Percentiles rank a stretch among this genome's conserved stretches.
phyloP scores from a whole-genome alignment of 2,329 filamentous ascomycete genomes.

The Zymoseptoria ardabiliae region DNA sequence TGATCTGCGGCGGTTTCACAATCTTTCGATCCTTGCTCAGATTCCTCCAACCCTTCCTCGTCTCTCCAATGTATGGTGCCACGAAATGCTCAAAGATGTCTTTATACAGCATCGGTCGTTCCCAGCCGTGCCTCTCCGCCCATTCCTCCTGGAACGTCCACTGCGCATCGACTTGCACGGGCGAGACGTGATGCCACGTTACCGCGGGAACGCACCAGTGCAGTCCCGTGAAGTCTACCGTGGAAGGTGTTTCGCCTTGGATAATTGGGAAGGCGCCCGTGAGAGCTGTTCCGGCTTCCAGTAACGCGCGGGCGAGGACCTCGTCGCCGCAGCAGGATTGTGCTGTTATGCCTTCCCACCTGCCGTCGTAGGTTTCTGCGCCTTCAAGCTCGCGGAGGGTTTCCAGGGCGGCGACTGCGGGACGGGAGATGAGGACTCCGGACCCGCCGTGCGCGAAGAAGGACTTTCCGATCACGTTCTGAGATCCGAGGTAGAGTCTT shows the following conservation, averaged over 20 bases:
- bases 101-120: constrained; percentile 27
- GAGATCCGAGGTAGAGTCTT: constrained; percentile 44
- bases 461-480: constrained; percentile 30
- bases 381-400: constrained; percentile 37
- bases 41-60: constrained; percentile 30
- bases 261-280: constrained; percentile 39
- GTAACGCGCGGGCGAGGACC: constrained; percentile 44
- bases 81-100: constrained; percentile 31
- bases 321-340: constrained; percentile 51
- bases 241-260: constrained; percentile 37
- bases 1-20: constrained; percentile 14
- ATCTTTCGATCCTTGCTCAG: constrained; percentile 25
- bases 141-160: constrained; percentile 29
- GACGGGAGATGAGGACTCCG: constrained; percentile 40
- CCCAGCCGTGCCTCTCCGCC: constrained; percentile 25
- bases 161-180: constrained; percentile 24
- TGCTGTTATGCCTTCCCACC: constrained; percentile 38
- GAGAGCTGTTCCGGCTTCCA: constrained; percentile 39
- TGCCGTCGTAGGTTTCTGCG: constrained; percentile 27
- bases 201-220: constrained; percentile 41
- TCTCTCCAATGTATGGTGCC: constrained; percentile 24
- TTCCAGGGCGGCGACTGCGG: constrained; percentile 30
- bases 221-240: constrained; percentile 35
- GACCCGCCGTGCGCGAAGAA: constrained; percentile 38
- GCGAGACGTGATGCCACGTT: constrained; percentile 31